These are phyloP conservation scores for Parasitella parasitica DNA, from an alignment of 371 early-diverging fungal species.

Conservation along the genomic window DNA sequence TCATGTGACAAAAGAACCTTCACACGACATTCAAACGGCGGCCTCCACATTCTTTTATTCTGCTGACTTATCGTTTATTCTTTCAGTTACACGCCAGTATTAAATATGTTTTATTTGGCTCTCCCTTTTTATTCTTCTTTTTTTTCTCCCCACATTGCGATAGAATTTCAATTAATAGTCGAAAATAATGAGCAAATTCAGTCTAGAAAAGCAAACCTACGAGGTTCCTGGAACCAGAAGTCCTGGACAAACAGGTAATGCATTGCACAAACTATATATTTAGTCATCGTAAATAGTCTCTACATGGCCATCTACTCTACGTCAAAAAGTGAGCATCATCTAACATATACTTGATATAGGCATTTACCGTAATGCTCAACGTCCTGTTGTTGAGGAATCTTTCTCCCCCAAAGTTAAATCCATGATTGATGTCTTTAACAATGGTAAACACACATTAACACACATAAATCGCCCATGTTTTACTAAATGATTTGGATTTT, in stretches of 20 bases:
- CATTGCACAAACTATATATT: neutral
- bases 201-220: conserved; percentile 41
- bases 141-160: conserved; percentile 2
- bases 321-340: conserved; percentile 2
- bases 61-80: conserved; percentile 27
- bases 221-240: conserved; percentile 42
- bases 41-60: conserved; percentile 3
- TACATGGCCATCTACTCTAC: neutral
- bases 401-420: conserved; percentile 43
- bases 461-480: neutral
- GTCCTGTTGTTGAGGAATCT: conserved; percentile 21
- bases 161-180: neutral
- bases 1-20: conserved; percentile 10
- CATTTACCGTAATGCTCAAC: conserved; percentile 37
- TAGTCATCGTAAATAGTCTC: neutral
- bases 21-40: conserved; percentile 13
- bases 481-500: neutral
- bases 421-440: conserved; percentile 39
- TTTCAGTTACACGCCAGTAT: conserved; percentile 18
- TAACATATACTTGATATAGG: conserved; percentile 18
- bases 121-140: conserved; percentile 3
- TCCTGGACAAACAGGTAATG: conserved; percentile 50
- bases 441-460: conserved; percentile 27
- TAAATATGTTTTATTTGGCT: conserved; percentile 4
- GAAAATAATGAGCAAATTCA: conserved; percentile 26